Conservation (phyloP, 1,284 basidiomycete genomes). For the Rhodotorula sp. region DNA sequence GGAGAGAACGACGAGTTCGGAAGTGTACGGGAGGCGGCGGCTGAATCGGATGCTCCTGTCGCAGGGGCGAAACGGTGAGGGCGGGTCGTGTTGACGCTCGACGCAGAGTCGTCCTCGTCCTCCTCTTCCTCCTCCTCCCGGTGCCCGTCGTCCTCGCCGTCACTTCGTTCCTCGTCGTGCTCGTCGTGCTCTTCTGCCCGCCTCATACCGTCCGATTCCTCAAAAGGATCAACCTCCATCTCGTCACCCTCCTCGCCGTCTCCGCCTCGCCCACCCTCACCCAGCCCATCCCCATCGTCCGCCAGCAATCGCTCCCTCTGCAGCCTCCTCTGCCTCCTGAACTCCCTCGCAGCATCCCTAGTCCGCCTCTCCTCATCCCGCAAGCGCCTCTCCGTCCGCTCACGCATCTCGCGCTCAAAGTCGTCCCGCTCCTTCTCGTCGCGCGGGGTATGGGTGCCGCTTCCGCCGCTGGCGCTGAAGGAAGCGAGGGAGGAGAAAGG, state of each 20-base stretch:
- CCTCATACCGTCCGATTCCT: neutral
- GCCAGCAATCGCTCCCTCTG: neutral
- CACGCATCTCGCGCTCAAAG: conserved; percentile 21
- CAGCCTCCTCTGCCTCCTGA: neutral
- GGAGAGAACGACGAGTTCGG: neutral
- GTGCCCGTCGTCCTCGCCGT: neutral
- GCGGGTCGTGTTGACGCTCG: conserved; percentile 15
- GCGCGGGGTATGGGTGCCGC: conserved; percentile 5
- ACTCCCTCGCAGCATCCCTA: neutral
- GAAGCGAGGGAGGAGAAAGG: neutral
- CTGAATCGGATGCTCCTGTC: neutral
- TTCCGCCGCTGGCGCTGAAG: neutral
- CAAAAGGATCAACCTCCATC: neutral
- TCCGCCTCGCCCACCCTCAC: neutral
- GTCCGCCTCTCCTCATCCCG: conserved; percentile 3
- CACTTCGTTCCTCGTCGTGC: neutral
- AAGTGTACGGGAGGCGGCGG: neutral
- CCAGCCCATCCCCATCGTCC: neutral
- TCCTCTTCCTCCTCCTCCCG: neutral
- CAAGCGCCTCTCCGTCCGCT: neutral
- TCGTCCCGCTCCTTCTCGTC: conserved; percentile 15
- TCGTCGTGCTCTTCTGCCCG: neutral
- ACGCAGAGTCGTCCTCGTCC: conserved; percentile 3
- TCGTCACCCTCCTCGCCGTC: neutral
- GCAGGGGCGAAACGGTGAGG: neutral